Evolutionary conservation across 768 basidiomycete genomes (phyloP).

Genomic region (Suillus subluteus): DNA sequence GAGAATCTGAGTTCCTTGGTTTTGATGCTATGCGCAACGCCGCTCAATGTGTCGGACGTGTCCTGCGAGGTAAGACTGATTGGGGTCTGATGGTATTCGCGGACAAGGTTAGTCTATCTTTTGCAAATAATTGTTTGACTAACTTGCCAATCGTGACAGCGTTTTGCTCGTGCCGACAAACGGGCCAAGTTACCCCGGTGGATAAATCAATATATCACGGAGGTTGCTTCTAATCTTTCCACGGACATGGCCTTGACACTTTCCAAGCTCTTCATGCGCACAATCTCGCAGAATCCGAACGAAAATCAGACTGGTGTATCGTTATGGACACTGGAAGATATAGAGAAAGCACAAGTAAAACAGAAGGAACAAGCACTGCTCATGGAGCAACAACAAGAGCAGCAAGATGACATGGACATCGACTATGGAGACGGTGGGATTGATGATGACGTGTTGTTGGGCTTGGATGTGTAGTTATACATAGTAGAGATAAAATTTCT

Average conservation of each 20-base stretch:
- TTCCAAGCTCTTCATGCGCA: conserved; percentile 95
- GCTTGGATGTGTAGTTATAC: conserved; percentile 46
- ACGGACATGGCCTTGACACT: conserved; percentile 97
- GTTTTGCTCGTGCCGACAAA: conserved; percentile 91
- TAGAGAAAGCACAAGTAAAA: conserved; percentile 83
- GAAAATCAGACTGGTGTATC: conserved; percentile 95
- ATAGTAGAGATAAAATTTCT: background rate
- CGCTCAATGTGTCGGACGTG: conserved; percentile 98
- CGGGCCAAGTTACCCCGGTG: conserved; percentile 95
- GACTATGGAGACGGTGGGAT: conserved; percentile 72
- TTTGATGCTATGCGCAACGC: conserved; percentile 99
- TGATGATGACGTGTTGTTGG: conserved; percentile 61
- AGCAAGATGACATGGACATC: conserved; percentile 43
- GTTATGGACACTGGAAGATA: conserved; percentile 92
- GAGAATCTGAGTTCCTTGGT: conserved; percentile 97
- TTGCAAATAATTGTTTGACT: background rate
- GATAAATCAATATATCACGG: conserved; percentile 99
- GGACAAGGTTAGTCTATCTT: conserved; percentile 73
- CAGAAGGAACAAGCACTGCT: conserved; percentile 68
- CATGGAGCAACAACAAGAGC: conserved; percentile 43
- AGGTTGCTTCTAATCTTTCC: conserved; percentile 94
- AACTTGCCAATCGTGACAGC: conserved; percentile 46
- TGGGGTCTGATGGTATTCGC: conserved; percentile 99
- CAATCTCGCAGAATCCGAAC: conserved; percentile 97
- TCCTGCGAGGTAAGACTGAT: conserved; percentile 96